Percentiles rank a stretch among this genome's conserved stretches.
These are phyloP conservation scores for Sechiopsis laciniata DNA, from an alignment of 306 rosid genomes.

Conservation along the genomic window DNA sequence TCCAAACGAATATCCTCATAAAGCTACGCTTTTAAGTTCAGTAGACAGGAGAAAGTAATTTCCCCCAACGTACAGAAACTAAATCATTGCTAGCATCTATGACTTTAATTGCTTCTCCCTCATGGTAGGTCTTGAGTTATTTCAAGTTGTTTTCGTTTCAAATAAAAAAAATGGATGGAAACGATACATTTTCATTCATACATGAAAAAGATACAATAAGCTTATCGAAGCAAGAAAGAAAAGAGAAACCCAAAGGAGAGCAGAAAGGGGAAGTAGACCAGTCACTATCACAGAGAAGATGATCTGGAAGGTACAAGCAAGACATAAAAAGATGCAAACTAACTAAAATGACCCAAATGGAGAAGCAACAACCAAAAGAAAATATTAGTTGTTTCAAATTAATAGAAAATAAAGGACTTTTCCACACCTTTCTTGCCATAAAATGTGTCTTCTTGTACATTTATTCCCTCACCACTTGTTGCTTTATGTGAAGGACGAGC, in stretches of 20 bases:
- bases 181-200: too few relatives aligned
- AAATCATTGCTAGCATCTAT: neutral
- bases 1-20: neutral
- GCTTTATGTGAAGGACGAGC: neutral
- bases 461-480: neutral
- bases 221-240: too few relatives aligned
- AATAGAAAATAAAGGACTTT: constrained; percentile 2
- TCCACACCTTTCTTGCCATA: neutral
- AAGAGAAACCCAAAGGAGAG: too few relatives aligned
- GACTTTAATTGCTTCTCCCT: constrained; percentile 4
- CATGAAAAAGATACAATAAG: too few relatives aligned
- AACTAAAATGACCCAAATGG: too few relatives aligned
- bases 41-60: neutral
- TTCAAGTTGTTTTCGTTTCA: too few relatives aligned
- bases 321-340: too few relatives aligned
- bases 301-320: too few relatives aligned
- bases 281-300: too few relatives aligned
- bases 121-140: constrained; percentile 3
- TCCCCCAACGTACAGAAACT: neutral
- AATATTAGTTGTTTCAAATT: neutral
- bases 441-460: neutral
- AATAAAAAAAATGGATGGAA: too few relatives aligned
- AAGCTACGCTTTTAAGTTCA: neutral
- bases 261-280: too few relatives aligned
- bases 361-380: too few relatives aligned